Evolutionary conservation across 805 yeast genomes (phyloP), one percentile per base, ranked within the genome.

Genomic region (Wickerhamiella lipophila): DNA sequence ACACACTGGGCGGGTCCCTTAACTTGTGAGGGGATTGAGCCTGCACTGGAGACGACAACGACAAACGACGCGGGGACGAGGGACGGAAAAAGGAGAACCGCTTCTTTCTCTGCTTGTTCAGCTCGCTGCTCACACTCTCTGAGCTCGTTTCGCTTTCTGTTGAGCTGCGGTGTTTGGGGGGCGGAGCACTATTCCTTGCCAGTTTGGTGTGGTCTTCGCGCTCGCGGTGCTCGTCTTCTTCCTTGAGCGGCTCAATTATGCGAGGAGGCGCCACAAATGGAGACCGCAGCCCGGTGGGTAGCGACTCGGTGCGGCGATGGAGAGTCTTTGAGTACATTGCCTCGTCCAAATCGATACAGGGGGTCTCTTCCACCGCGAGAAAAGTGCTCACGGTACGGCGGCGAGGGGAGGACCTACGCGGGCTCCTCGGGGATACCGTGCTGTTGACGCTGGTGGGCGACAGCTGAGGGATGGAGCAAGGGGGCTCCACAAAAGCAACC

Each of bases 321-420:
- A 57, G 49, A 49, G 58, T 50, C 9, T 44, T 39, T 6, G 42
- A 38, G 29, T 30, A 30, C 19, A 44, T 46, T 8, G 60, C 61
- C 42, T 55, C 61, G 43, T 58, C 55, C 2, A 58, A 50, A 30
- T 57, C 60, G 34, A 58, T 58, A 7, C 44, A 32, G n/a, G 49
- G 56, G 38, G 49, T 56, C 53, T 42, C 48, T 3, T 36, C 48
- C 12, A 16, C 34, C 16, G 13, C 16, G 26, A 27, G 26, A 6
- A 30, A 27, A 21, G 16, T 23, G 42, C 48, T 45, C 42, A 45
- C 16, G 15, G 48, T 35, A 13, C 42, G 32, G 18, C 48, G 35
- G 27, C 48, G 48, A 34, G 42, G 48, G 3, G 38, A 32, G n/a
- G 42, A 25, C 42, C 29, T 34, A 19, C 29, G 39, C 23, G 47